phyloP scores from a whole-genome alignment of 306 rosid genomes.

The Inga laurina region DNA sequence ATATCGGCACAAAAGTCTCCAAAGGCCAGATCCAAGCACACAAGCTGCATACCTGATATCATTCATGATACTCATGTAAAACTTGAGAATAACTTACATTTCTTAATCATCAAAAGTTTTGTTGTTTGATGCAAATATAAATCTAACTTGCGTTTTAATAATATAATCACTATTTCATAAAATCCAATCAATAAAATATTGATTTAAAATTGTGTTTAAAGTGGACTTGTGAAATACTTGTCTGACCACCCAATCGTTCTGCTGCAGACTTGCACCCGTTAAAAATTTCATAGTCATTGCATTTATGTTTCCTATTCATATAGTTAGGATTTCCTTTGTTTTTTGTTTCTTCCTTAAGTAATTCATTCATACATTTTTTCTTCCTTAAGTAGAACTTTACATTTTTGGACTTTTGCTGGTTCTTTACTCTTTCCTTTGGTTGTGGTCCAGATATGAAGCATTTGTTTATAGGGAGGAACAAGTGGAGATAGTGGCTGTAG shows the following conservation, averaged over 20 bases:
- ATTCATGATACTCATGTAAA: neutral
- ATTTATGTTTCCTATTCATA: neutral
- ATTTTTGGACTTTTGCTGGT: conserved; percentile 18
- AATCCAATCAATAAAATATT: conserved; percentile 21
- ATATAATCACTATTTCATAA: neutral
- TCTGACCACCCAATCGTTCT: neutral
- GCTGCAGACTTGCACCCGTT: conserved; percentile 19
- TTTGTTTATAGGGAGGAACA: conserved; percentile 52
- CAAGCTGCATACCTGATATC: neutral
- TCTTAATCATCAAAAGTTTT: neutral
- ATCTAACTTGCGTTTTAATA: neutral
- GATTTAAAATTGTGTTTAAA: conserved; percentile 4
- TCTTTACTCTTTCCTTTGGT: conserved; percentile 19
- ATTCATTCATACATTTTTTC: conserved; percentile 17
- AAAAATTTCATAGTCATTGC: conserved; percentile 3
- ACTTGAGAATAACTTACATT: neutral
- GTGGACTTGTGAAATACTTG: conserved; percentile 17
- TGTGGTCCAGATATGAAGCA: conserved; percentile 67
- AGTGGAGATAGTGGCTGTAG: conserved; percentile 57
- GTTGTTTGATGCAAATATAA: neutral
- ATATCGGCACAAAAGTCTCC: neutral
- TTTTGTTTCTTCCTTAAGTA: conserved; percentile 11
- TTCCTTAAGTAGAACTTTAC: neutral
- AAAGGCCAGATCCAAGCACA: neutral
- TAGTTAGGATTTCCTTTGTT: neutral